A percentile compares a stretch with the other conserved stretches of the same genome.
phyloP scores from a whole-genome alignment of 2,329 filamentous ascomycete genomes.

The Fusarium haematococcum region DNA sequence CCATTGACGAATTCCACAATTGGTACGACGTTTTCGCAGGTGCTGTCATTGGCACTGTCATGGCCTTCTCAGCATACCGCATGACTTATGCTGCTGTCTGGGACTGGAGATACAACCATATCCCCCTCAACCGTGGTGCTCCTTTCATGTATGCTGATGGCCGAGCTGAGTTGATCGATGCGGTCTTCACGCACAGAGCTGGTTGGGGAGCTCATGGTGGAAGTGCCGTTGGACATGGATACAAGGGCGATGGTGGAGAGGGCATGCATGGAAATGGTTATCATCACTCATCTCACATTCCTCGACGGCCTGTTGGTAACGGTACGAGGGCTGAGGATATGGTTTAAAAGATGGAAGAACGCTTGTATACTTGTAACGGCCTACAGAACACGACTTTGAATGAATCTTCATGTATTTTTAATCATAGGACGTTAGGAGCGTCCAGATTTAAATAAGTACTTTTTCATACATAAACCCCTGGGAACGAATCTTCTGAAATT shows the following conservation, averaged over 20 bases:
- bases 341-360: conserved; percentile 11
- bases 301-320: conserved; percentile 28
- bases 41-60: conserved; percentile 70
- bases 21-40: conserved; percentile 78
- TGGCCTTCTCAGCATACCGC: conserved; percentile 73
- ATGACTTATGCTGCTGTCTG: conserved; percentile 76
- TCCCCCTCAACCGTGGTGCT: conserved; percentile 70
- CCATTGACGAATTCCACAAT: conserved; percentile 75
- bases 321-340: conserved; percentile 26
- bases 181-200: conserved; percentile 69
- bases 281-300: conserved; percentile 22
- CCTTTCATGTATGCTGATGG: conserved; percentile 64
- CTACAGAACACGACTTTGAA: neutral
- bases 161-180: conserved; percentile 61
- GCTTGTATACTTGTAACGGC: too few relatives aligned
- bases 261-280: conserved; percentile 22
- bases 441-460: neutral
- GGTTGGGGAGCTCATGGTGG: conserved; percentile 64
- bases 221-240: conserved; percentile 12
- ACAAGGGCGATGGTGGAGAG: conserved; percentile 30
- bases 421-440: neutral
- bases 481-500: neutral
- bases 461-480: neutral
- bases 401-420: neutral
- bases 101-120: conserved; percentile 77